Percentiles rank a stretch among this genome's conserved stretches.
These are phyloP conservation scores for Boletus rubropictus DNA, from an alignment of 768 basidiomycete genomes.

Conservation along the genomic window DNA sequence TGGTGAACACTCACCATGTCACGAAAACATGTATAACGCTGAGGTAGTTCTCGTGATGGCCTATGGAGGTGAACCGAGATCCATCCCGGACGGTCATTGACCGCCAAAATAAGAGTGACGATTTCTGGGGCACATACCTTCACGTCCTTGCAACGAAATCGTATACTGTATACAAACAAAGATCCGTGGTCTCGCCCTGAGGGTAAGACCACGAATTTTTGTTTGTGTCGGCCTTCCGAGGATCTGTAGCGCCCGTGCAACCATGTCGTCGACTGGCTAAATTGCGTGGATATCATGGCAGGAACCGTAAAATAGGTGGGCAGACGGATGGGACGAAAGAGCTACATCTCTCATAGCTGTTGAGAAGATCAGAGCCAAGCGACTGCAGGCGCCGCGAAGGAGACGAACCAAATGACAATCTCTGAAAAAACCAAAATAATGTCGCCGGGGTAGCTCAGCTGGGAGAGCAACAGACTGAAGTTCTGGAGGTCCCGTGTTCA, in stretches of 20 bases:
- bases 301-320: not conserved
- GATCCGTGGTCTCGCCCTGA: too few relatives aligned
- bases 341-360: constrained; percentile 6
- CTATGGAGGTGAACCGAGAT: constrained; percentile 1
- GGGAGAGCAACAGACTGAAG: constrained; percentile 76
- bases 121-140: constrained; percentile 3
- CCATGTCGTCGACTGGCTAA: constrained; percentile 5
- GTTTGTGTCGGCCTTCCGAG: constrained; percentile 8
- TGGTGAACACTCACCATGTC: too few relatives aligned
- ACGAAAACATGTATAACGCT: too few relatives aligned
- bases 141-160: constrained; percentile 6
- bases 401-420: not conserved
- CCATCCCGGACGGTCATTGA: constrained; percentile 4
- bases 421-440: not conserved
- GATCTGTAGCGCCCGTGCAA: constrained; percentile 6
- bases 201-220: constrained; percentile 10
- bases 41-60: too few relatives aligned
- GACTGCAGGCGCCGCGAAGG: not conserved
- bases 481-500: constrained; percentile 73
- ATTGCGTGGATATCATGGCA: not conserved
- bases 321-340: not conserved
- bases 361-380: constrained; percentile 2
- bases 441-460: constrained; percentile 64
- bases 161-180: constrained; percentile 14
- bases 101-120: constrained; percentile 7